Conservation (phyloP, 2,329 filamentous ascomycete species). For the Phyllachora maydis region DNA sequence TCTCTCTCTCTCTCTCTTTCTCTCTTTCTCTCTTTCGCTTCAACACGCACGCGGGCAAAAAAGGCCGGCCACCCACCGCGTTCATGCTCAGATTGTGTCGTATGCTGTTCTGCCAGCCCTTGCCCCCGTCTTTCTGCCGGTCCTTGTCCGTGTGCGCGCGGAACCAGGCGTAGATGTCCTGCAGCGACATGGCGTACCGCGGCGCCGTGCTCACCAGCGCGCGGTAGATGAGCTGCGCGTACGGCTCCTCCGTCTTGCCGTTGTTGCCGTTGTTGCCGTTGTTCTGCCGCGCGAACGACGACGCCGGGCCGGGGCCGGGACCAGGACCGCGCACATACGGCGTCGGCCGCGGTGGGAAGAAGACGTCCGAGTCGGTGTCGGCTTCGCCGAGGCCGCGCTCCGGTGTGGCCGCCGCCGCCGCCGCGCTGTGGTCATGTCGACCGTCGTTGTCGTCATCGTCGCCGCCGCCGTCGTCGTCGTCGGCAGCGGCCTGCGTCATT, state of each 20-base stretch:
- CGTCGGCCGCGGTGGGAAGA: constrained; percentile 1
- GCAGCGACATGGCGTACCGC: constrained; percentile 51
- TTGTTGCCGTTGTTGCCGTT: constrained; percentile 8
- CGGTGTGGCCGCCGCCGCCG: too few species aligned
- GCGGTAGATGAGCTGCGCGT: constrained; percentile 61
- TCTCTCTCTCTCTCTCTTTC: too few species aligned
- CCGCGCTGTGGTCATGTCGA: too few species aligned
- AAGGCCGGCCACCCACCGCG: constrained; percentile 28
- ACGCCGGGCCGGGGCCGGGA: too few species aligned
- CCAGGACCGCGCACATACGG: constrained; percentile 4
- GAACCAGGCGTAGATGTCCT: constrained; percentile 87
- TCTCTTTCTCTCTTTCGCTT: too few species aligned
- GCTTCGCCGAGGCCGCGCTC: too few species aligned
- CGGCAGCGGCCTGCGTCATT: too few species aligned
- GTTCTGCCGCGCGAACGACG: too few species aligned
- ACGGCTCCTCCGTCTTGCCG: constrained; percentile 39
- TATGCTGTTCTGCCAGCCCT: constrained; percentile 91
- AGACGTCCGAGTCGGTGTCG: too few species aligned
- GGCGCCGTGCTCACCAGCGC: constrained; percentile 48
- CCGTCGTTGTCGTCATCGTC: too few species aligned
- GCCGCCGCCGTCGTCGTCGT: too few species aligned
- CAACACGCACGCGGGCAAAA: neutral
- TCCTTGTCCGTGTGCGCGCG: constrained; percentile 60
- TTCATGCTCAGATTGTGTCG: constrained; percentile 96
- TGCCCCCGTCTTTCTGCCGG: constrained; percentile 32